Evolutionary conservation across 306 rosid species (phyloP).

Genomic region (Luffa acutangula): DNA sequence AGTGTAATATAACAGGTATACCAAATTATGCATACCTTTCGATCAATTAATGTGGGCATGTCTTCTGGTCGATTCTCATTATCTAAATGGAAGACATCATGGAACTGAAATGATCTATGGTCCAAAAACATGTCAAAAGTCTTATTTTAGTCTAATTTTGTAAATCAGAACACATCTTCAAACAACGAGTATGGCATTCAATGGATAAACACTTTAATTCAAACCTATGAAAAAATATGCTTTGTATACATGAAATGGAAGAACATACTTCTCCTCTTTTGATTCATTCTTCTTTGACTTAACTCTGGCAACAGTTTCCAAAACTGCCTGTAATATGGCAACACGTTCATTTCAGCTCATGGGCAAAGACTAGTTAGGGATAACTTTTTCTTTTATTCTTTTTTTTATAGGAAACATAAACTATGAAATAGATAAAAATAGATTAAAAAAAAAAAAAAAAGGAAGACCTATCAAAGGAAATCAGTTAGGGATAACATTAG

Average conservation of each 20-base stretch:
- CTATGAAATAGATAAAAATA: no score
- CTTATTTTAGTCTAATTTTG: constrained; percentile 12
- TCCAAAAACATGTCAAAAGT: constrained; percentile 17
- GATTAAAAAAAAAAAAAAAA: no score
- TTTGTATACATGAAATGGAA: not conserved
- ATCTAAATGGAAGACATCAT: constrained; percentile 82
- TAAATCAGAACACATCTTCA: not conserved
- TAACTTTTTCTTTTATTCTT: not conserved
- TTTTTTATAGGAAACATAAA: no score
- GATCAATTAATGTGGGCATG: constrained; percentile 87
- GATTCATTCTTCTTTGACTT: constrained; percentile 81
- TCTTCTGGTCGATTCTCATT: constrained; percentile 85
- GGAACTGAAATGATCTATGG: constrained; percentile 81
- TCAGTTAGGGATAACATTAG: not conserved
- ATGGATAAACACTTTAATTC: constrained; percentile 15
- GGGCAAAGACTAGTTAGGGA: not conserved
- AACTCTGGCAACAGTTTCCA: constrained; percentile 98
- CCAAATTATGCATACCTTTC: constrained; percentile 37
- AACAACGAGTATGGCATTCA: not conserved
- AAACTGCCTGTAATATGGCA: constrained; percentile 58
- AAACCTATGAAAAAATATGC: constrained; percentile 14
- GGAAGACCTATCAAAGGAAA: no score
- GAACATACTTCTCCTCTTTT: constrained; percentile 82
- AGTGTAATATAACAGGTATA: constrained; percentile 11
- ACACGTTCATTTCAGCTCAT: constrained; percentile 3